These are phyloP conservation scores for Balamuthia mandrillaris DNA, from an alignment of 208 protist genomes.

Conservation along the genomic window DNA sequence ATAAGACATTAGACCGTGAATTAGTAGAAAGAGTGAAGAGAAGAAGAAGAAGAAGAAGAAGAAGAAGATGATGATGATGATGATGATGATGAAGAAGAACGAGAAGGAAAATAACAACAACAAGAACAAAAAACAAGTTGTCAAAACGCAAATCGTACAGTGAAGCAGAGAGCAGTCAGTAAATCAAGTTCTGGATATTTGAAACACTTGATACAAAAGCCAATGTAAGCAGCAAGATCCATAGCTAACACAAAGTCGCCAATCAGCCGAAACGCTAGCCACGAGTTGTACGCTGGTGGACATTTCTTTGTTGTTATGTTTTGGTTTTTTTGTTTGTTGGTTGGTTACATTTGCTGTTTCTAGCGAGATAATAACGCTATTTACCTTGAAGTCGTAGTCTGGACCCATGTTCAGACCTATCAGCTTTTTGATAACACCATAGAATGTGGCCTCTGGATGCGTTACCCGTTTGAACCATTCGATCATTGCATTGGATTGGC, in stretches of 20 bases:
- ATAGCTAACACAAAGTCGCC: constrained; percentile 87
- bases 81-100: constrained; percentile 30
- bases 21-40: constrained; percentile 39
- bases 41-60: constrained; percentile 75
- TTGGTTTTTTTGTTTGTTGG: neutral
- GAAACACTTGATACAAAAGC: constrained; percentile 57
- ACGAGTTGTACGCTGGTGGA: constrained; percentile 83
- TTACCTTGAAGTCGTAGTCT: constrained; percentile 62
- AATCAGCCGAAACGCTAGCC: constrained; percentile 87
- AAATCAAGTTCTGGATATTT: constrained; percentile 11
- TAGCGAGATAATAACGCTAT: neutral
- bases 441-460: constrained; percentile 11
- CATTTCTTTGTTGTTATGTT: constrained; percentile 21
- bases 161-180: constrained; percentile 29
- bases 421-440: constrained; percentile 34
- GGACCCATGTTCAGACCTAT: constrained; percentile 46
- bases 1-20: neutral
- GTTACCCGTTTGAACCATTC: constrained; percentile 6
- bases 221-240: constrained; percentile 82
- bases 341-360: neutral
- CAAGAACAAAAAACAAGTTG: neutral
- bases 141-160: neutral
- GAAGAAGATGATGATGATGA: constrained; percentile 64
- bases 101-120: neutral
- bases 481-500: constrained; percentile 54